Base-by-base conservation (phyloP, 768 basidiomycete genomes). In the Peribolospora baueri region DNA sequence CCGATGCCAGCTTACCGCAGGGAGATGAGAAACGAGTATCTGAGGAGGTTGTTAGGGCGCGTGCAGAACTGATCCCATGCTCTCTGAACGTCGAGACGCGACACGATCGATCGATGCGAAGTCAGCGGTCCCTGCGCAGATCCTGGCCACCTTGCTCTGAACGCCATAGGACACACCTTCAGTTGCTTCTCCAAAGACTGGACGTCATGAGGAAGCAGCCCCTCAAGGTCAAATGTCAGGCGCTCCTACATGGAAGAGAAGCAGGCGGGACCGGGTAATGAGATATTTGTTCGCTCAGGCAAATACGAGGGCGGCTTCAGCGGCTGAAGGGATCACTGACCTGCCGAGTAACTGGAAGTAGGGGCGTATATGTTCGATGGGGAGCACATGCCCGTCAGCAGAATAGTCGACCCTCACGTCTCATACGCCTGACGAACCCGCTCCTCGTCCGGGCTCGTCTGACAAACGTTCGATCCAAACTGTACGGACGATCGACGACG, bases 211-310 rank as follows among this genome's bases (percentile, higher is more conserved):
- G 69, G 69, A n/a, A 71, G 57, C 57, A 68, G 61, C 9, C 69
- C 70, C 46, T 64, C 59, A 3, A 72, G 58, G 2, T 80, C 80
- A 55, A 91, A 82, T 0, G 70, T 72, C 50, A 75, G 72, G 46
- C 86, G 73, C 67, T 91, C 86, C 7, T 71, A 25, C 25, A 25
- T 25, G 25, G 25, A 25, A 25, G 25, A 25, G 25, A 25, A 25
- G 25, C 25, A 25, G 25, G 25, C 25, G 25, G 25, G 25, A 25
- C 25, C 25, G 25, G 25, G 25, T 25, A 25, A 25, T 25, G 25
- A 25, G 25, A 25, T 25, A 25, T 25, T 25, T 25, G 25, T 25
- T 25, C 25, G 25, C 25, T 25, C 25, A 25, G 25, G 25, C 25
- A 25, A 25, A 25, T 25, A 25, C 25, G 25, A 25, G 25, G 25